Conservation (phyloP, 352 stramenopile species). For the Elongisporangium undulatum region DNA sequence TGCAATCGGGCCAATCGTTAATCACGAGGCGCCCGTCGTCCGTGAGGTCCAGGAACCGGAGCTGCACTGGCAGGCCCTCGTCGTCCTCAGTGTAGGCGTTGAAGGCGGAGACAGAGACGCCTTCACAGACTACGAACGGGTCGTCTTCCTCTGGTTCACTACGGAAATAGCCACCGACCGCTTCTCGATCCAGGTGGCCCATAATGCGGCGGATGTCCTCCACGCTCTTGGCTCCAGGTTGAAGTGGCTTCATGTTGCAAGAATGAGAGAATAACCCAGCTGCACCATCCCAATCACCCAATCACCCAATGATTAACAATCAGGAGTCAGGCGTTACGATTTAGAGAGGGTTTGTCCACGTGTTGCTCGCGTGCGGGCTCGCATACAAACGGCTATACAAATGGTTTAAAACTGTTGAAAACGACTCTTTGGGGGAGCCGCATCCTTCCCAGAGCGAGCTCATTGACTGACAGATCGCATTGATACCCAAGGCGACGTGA, state of each 20-base stretch:
- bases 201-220: not conserved
- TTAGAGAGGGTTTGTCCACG: constrained; percentile 22
- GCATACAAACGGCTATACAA: constrained; percentile 33
- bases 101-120: not conserved
- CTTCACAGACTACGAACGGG: not conserved
- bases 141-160: not conserved
- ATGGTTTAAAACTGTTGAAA: constrained; percentile 23
- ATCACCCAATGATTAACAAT: constrained; percentile 1
- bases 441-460: not conserved
- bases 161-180: not conserved
- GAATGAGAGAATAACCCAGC: not conserved
- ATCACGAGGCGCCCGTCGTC: not conserved
- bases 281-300: constrained; percentile 3
- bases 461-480: constrained; percentile 21
- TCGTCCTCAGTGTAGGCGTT: not conserved
- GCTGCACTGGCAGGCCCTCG: not conserved
- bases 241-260: not conserved
- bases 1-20: not conserved
- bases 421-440: constrained; percentile 5
- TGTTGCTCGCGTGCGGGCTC: constrained; percentile 13
- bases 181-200: not conserved
- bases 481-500: constrained; percentile 6
- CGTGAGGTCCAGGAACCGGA: not conserved
- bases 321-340: too few species aligned
- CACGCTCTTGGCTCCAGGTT: not conserved